Evolutionary conservation across 2,329 filamentous ascomycete species (phyloP).

Genomic region (Paramyrothecium roridum): DNA sequence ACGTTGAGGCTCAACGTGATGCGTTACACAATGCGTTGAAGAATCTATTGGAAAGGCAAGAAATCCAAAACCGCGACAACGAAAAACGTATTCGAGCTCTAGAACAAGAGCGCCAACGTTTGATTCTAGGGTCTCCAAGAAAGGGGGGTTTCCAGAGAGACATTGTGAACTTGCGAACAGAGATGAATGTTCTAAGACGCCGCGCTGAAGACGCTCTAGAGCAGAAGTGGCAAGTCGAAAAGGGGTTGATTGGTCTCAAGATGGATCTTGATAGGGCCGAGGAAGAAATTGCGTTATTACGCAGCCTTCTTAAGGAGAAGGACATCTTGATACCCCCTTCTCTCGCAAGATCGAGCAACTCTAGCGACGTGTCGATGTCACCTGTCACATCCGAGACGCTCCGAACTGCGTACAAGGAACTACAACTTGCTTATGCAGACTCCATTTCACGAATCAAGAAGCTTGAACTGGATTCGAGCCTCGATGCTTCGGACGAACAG

Average conservation of each 20-base stretch:
- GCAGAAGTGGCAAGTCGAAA: slow-evolving; percentile 95
- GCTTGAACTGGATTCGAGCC: slow-evolving; percentile 50
- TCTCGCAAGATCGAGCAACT: slow-evolving; percentile 41
- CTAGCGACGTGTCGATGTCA: slow-evolving; percentile 26
- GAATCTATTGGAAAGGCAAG: slow-evolving; percentile 80
- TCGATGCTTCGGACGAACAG: slow-evolving; percentile 46
- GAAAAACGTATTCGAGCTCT: slow-evolving; percentile 75
- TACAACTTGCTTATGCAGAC: slow-evolving; percentile 68
- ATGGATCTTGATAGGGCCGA: slow-evolving; percentile 96
- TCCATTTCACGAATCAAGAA: slow-evolving; percentile 65
- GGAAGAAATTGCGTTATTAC: slow-evolving; percentile 84
- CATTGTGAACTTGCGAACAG: slow-evolving; percentile 73
- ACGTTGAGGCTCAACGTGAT: slow-evolving; percentile 90
- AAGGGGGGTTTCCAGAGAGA: slow-evolving; percentile 82
- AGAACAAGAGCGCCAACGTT: slow-evolving; percentile 74
- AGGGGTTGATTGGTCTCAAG: slow-evolving; percentile 81
- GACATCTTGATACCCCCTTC: slow-evolving; percentile 72
- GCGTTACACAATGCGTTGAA: slow-evolving; percentile 85
- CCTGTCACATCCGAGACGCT: slow-evolving; percentile 69
- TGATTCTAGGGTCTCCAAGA: slow-evolving; percentile 65
- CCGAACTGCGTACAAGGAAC: slow-evolving; percentile 66
- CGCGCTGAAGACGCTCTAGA: slow-evolving; percentile 92
- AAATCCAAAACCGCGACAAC: slow-evolving; percentile 79
- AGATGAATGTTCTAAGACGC: slow-evolving; percentile 79
- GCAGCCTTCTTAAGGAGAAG: slow-evolving; percentile 73